These are phyloP conservation scores for Centaurea solstitialis DNA, from an alignment of 129 eudicot genomes.

Conservation along the genomic window DNA sequence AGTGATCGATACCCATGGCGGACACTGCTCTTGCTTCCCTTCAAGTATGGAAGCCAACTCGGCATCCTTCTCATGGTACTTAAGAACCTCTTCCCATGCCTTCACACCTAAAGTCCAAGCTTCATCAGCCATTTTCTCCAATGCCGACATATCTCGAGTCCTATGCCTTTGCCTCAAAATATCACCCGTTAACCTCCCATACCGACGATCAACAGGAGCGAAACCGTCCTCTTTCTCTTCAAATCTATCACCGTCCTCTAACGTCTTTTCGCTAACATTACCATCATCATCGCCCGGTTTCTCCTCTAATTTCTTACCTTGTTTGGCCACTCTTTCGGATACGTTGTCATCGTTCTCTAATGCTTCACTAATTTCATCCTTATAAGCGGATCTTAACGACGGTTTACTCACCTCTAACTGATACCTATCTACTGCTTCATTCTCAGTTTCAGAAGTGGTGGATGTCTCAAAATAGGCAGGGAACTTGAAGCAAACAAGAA, in stretches of 20 bases:
- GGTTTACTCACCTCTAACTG: conserved; percentile 42
- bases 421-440: conserved; percentile 25
- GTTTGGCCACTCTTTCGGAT: conserved; percentile 26
- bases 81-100: conserved; percentile 79
- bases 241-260: conserved; percentile 4
- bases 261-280: conserved; percentile 14
- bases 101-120: conserved; percentile 82
- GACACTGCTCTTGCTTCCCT: conserved; percentile 80
- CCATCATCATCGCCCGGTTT: conserved; percentile 13
- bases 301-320: conserved; percentile 19
- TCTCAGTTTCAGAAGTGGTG: conserved; percentile 30
- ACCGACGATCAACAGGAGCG: conserved; percentile 45
- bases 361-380: conserved; percentile 48
- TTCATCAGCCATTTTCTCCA: conserved; percentile 92
- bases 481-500: conserved; percentile 68
- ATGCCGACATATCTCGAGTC: conserved; percentile 51
- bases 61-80: conserved; percentile 41
- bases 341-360: conserved; percentile 45
- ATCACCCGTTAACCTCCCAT: conserved; percentile 69
- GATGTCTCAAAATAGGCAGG: conserved; percentile 65
- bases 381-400: conserved; percentile 32
- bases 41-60: conserved; percentile 48
- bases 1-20: conserved; percentile 64
- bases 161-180: conserved; percentile 50
- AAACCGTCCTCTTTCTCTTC: conserved; percentile 26